Evolutionary conservation across 1,284 basidiomycete genomes (phyloP).

Genomic region (Puccinia coronata): DNA sequence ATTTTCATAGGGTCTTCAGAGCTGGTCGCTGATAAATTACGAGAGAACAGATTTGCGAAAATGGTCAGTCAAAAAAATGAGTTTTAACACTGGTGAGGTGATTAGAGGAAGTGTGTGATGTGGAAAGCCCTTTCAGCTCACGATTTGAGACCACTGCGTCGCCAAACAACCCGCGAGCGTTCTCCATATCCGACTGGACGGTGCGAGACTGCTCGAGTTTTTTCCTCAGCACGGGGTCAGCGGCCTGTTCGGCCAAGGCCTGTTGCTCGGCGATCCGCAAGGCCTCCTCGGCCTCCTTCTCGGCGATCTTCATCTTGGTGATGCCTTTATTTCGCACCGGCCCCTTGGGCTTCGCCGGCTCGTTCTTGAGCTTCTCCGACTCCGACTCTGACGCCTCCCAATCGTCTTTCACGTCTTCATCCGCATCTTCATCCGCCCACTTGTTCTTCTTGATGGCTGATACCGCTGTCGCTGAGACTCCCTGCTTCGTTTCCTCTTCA

Average conservation of each 20-base stretch:
- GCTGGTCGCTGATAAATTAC: background rate
- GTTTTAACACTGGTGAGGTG: background rate
- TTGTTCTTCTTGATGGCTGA: conserved; percentile 39
- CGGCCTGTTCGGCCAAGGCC: conserved; percentile 22
- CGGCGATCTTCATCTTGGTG: conserved; percentile 47
- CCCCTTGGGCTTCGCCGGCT: conserved; percentile 38
- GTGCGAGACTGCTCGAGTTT: conserved; percentile 31
- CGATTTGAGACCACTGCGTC: conserved; percentile 40
- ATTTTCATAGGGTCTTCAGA: conserved; percentile 42
- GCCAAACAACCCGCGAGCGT: conserved; percentile 48
- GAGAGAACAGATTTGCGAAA: background rate
- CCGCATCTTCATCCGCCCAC: conserved; percentile 46
- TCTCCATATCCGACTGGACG: conserved; percentile 41
- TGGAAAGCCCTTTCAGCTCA: too few relatives aligned
- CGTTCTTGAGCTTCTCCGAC: background rate
- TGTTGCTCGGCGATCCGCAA: conserved; percentile 34
- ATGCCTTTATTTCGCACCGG: conserved; percentile 45
- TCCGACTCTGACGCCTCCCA: conserved; percentile 47
- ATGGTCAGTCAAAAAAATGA: background rate
- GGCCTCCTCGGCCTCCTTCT: conserved; percentile 46
- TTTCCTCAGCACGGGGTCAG: conserved; percentile 34
- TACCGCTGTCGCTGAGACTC: conserved; percentile 8
- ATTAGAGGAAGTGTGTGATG: too few relatives aligned
- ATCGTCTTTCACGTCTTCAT: conserved; percentile 49
- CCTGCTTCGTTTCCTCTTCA: background rate